Base-by-base conservation (phyloP, 1,284 basidiomycete species). In the Cryptococcus sp. region DNA sequence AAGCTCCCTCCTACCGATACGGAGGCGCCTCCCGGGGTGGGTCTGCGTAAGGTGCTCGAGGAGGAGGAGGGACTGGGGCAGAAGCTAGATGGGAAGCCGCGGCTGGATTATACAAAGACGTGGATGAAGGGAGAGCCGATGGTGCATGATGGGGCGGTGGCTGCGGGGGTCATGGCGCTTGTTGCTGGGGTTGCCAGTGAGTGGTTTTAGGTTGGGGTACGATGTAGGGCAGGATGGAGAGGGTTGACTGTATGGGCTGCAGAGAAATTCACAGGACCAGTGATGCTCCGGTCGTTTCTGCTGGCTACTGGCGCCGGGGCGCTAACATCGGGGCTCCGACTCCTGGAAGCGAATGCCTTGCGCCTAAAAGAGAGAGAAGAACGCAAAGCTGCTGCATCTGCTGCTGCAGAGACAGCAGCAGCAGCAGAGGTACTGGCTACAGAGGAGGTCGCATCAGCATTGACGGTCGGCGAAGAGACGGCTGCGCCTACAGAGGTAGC, bases 111-210 rank as follows among this genome's bases (percentile, higher is more conserved):
- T 9, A 33, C 28, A 9, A 4, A 33, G 28, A 33, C 28, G 4
- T 72, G 70, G 70, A 60, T 66, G 28, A 59, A 62, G 44, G 69
- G 72, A 13, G 60, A 61, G 4, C 62, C 66, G 15, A 60, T 64
- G 24, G 66, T 65, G 66, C 63, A 68, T 43, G 76, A 78, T 57
- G 76, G 76, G 0, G 66, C 66, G 3, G 54, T 70, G 0, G 71
- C 76, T 0, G 76, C 75, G 1, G 61, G 59, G 9, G 7, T 72
- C 6, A 53, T 77, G 48, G 73, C 67, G 18, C 37, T 62, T 4
- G 61, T 62, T 15, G 63, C 71, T 0, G 71, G 73, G 0, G 38
- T 65, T 11, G 47, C 58, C 6, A 73, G 75, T 78, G 54, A 65
- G 75, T 73, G 1, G 6, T 16, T 24, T 6, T 20, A 20, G 28